Conservation (phyloP, 2,329 filamentous ascomycete species). For the Thielaviopsis punctulata region DNA sequence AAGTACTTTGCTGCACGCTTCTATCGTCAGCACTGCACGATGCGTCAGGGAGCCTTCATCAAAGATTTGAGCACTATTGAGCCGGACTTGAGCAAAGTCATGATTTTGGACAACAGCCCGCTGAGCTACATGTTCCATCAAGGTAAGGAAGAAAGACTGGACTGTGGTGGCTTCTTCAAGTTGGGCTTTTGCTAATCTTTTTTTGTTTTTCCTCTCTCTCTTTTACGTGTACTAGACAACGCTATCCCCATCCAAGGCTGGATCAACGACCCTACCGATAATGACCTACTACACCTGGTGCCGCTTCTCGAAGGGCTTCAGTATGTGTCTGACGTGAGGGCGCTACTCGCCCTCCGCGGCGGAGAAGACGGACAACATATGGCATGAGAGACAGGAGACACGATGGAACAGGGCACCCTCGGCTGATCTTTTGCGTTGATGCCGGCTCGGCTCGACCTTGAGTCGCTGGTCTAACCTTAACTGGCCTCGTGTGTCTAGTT, state of each 20-base stretch:
- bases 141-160: constrained; percentile 55
- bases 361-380: constrained; percentile 58
- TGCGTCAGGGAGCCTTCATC: constrained; percentile 89
- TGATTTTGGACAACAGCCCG: constrained; percentile 97
- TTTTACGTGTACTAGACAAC: constrained; percentile 50
- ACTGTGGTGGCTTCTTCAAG: not conserved
- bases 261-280: constrained; percentile 97
- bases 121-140: constrained; percentile 98
- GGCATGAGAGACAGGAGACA: constrained; percentile 18
- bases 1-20: constrained; percentile 91
- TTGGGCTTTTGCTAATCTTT: not conserved
- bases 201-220: not conserved
- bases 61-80: constrained; percentile 94
- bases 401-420: not conserved
- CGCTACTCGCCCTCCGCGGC: constrained; percentile 70
- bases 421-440: not conserved
- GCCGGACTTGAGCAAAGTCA: constrained; percentile 90
- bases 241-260: constrained; percentile 97
- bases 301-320: constrained; percentile 86
- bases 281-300: constrained; percentile 81
- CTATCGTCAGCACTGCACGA: constrained; percentile 94
- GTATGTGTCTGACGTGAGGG: constrained; percentile 90
- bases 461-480: not conserved
- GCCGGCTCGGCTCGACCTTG: not conserved
- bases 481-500: no score